Percentiles rank a stretch among this genome's conserved stretches.
These are phyloP conservation scores for Cymbopogon flexuosus DNA, from an alignment of 202 grass and related monocot species.

Conservation along the genomic window DNA sequence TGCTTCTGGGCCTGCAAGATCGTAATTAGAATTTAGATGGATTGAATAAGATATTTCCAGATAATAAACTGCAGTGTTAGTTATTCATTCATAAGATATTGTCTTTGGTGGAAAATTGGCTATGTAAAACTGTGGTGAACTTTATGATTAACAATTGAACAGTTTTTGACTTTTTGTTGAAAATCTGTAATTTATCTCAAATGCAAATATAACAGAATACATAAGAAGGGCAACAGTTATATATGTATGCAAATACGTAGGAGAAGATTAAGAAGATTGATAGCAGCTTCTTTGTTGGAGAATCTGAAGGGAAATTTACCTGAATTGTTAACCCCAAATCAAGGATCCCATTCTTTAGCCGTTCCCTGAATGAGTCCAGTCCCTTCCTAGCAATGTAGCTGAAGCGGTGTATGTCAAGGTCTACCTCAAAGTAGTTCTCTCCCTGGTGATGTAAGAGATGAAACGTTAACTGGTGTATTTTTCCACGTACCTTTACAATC, in stretches of 20 bases:
- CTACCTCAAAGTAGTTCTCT: constrained; percentile 91
- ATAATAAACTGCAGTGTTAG: not conserved
- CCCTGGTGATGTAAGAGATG: constrained; percentile 45
- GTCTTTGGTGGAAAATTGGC: not conserved
- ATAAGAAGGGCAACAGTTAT: not conserved
- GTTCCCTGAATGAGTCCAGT: constrained; percentile 81
- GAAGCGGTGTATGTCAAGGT: constrained; percentile 95
- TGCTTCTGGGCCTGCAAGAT: constrained; percentile 77
- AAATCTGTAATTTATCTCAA: not conserved
- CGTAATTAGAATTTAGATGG: not conserved
- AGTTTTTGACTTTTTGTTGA: constrained; percentile 17
- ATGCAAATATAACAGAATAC: not conserved
- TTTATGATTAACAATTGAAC: constrained; percentile 3
- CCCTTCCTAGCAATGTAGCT: constrained; percentile 93
- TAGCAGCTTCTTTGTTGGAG: not conserved
- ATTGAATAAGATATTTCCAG: not conserved
- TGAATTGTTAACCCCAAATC: constrained; percentile 93
- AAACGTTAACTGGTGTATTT: not conserved
- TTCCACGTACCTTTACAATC: not conserved
- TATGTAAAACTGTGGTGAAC: not conserved
- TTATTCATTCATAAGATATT: not conserved
- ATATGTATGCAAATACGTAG: constrained; percentile 9
- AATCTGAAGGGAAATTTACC: constrained; percentile 25
- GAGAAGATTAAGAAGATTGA: not conserved
- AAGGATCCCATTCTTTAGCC: constrained; percentile 76